Evolutionary conservation across 1,284 basidiomycete genomes (phyloP).

Genomic region (Ceratobasidium sp.): DNA sequence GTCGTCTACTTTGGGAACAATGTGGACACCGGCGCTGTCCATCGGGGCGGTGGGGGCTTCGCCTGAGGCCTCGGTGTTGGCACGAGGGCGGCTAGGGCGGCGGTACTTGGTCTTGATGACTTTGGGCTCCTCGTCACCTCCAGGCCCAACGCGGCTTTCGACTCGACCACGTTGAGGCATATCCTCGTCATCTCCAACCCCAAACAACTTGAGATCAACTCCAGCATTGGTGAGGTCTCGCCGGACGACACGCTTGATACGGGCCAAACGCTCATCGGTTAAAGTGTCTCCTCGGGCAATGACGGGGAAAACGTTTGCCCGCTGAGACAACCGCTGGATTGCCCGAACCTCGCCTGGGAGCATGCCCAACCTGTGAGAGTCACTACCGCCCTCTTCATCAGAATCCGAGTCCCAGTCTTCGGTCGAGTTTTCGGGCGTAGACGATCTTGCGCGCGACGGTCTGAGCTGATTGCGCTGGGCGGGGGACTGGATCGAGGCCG

Average conservation of each 20-base stretch:
- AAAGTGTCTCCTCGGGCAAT: constrained; percentile 76
- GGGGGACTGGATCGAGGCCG: constrained; percentile 63
- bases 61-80: constrained; percentile 27
- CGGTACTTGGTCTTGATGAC: constrained; percentile 73
- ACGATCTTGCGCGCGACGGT: constrained; percentile 57
- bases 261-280: constrained; percentile 69
- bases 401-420: constrained; percentile 37
- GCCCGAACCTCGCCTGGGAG: constrained; percentile 75
- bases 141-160: constrained; percentile 22
- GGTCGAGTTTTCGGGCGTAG: constrained; percentile 54
- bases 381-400: constrained; percentile 50
- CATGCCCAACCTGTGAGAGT: constrained; percentile 47
- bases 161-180: constrained; percentile 52
- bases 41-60: constrained; percentile 55
- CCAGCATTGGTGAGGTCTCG: constrained; percentile 65
- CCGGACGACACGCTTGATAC: constrained; percentile 70
- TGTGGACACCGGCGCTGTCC: constrained; percentile 22
- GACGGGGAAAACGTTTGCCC: constrained; percentile 76
- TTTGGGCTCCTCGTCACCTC: constrained; percentile 50
- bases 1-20: constrained; percentile 39
- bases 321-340: constrained; percentile 69
- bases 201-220: constrained; percentile 67
- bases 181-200: constrained; percentile 50
- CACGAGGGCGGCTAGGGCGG: constrained; percentile 67
- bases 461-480: constrained; percentile 50